Percentiles rank a stretch among this genome's conserved stretches.
Evolutionary conservation across 768 basidiomycete species (phyloP).

Genomic region (Cyathus striatus): DNA sequence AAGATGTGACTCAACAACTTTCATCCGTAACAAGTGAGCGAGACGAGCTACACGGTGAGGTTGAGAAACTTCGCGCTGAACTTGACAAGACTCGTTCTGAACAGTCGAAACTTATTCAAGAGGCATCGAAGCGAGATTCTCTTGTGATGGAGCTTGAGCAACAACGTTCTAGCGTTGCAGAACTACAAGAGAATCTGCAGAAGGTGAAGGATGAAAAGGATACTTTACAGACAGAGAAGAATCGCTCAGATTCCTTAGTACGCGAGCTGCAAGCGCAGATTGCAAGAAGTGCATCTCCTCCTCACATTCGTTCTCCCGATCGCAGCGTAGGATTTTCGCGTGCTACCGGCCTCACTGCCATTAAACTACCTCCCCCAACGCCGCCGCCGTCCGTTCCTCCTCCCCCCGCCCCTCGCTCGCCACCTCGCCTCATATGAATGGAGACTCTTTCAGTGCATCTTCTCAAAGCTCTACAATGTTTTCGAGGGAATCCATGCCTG

Average conservation of each 20-base stretch:
- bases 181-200: constrained; percentile 74
- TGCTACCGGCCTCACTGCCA: constrained; percentile 53
- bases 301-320: constrained; percentile 49
- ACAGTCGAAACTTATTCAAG: constrained; percentile 60
- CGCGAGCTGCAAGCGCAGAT: constrained; percentile 78
- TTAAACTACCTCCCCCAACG: constrained; percentile 82
- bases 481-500: constrained; percentile 66
- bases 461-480: constrained; percentile 53
- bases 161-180: constrained; percentile 70
- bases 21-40: constrained; percentile 37
- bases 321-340: constrained; percentile 53
- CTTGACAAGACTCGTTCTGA: constrained; percentile 53
- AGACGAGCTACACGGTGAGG: constrained; percentile 36
- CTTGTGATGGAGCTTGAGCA: constrained; percentile 71
- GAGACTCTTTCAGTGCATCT: constrained; percentile 54
- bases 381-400: constrained; percentile 87
- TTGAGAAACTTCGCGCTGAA: constrained; percentile 52
- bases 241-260: constrained; percentile 59
- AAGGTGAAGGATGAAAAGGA: constrained; percentile 82
- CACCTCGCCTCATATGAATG: constrained; percentile 26
- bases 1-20: constrained; percentile 46
- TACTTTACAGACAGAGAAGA: constrained; percentile 66
- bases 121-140: constrained; percentile 71
- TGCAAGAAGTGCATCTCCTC: constrained; percentile 54
- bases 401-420: constrained; percentile 65